Evolutionary conservation across 108 stramenopile species (phyloP).

Genomic region (Pinguiococcus pyrenoidosus): DNA sequence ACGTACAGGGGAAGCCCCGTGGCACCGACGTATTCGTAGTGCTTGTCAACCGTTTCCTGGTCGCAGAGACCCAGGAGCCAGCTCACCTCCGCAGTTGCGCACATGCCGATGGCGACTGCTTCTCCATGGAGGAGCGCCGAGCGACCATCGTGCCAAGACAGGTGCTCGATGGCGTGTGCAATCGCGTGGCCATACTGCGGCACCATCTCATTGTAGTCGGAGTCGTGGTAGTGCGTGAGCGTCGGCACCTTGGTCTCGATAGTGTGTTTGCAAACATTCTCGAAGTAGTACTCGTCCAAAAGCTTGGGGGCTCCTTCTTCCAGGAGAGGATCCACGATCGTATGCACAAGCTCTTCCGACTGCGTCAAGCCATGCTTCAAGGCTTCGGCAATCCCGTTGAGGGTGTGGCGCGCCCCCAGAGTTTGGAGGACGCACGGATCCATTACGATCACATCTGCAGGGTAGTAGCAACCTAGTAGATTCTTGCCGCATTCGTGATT

Average conservation of each 20-base stretch:
- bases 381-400: constrained; percentile 31
- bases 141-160: constrained; percentile 15
- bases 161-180: constrained; percentile 29
- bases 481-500: constrained; percentile 30
- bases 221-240: constrained; percentile 19
- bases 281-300: constrained; percentile 17
- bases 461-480: constrained; percentile 30
- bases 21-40: constrained; percentile 14
- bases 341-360: constrained; percentile 7
- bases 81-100: constrained; percentile 23
- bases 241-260: constrained; percentile 34
- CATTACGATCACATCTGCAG: constrained; percentile 23
- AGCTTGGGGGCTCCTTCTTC: constrained; percentile 7
- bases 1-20: constrained; percentile 18
- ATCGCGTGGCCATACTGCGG: constrained; percentile 31
- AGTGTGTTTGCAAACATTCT: constrained; percentile 12
- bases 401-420: constrained; percentile 18
- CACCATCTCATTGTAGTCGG: constrained; percentile 27
- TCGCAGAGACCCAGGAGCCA: constrained; percentile 16
- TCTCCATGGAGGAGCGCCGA: constrained; percentile 24
- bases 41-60: constrained; percentile 10
- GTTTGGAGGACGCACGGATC: constrained; percentile 24
- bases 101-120: constrained; percentile 34
- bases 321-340: constrained; percentile 13
- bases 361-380: constrained; percentile 29